These are phyloP conservation scores for Rhizopogon vesiculosus DNA, from an alignment of 768 basidiomycete genomes.

Conservation along the genomic window DNA sequence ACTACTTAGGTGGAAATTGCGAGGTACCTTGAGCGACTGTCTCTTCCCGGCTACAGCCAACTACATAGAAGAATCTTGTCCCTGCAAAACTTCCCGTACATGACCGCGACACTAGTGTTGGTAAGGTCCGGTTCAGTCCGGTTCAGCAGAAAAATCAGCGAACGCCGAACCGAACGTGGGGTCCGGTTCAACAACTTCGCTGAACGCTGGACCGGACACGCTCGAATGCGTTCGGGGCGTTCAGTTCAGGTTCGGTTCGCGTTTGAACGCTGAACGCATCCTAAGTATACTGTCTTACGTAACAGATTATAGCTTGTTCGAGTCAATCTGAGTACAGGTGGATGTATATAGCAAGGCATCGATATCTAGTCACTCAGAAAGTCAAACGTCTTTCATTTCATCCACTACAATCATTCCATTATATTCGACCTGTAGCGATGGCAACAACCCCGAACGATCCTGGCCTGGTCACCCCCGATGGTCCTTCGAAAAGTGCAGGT, in stretches of 20 bases:
- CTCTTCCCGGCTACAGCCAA: constrained; percentile 79
- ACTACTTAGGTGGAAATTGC: constrained; percentile 3
- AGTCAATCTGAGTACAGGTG: constrained; percentile 11
- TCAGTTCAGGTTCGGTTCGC: too few relatives aligned
- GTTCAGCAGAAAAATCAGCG: too few relatives aligned
- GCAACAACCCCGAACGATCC: background rate
- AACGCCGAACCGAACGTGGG: too few relatives aligned
- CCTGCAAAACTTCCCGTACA: constrained; percentile 60
- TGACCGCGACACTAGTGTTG: too few relatives aligned
- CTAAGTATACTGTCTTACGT: constrained; percentile 1
- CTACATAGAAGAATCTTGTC: constrained; percentile 72
- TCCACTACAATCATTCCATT: background rate
- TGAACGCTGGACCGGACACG: too few relatives aligned
- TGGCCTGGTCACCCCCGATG: constrained; percentile 1
- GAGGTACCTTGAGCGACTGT: constrained; percentile 64
- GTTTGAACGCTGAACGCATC: too few relatives aligned
- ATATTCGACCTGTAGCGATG: background rate
- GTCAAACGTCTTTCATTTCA: constrained; percentile 1
- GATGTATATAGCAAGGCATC: constrained; percentile 17
- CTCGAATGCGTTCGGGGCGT: too few relatives aligned
- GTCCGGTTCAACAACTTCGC: too few relatives aligned
- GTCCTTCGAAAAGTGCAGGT: constrained; percentile 39
- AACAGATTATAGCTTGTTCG: constrained; percentile 2
- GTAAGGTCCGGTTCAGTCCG: too few relatives aligned
- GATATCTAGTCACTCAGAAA: constrained; percentile 8